A percentile compares a stretch with the other conserved stretches of the same genome.
Conservation (phyloP, 805 yeast species). For the Lipomyces sp. region DNA sequence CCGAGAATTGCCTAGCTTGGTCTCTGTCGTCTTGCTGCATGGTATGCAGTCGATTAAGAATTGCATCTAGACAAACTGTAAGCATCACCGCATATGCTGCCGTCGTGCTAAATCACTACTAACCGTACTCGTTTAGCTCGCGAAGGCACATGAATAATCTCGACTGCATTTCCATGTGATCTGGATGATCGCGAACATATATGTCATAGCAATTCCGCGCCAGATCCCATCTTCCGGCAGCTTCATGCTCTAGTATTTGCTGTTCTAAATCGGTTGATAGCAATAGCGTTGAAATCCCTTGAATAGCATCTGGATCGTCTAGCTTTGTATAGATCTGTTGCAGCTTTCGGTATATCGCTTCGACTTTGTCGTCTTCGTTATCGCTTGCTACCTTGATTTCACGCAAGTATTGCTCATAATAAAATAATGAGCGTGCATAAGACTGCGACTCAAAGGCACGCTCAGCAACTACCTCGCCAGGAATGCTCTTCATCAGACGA, state of each 20-base stretch:
- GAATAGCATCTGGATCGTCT: slow-evolving; percentile 87
- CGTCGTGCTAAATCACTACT: slow-evolving; percentile 37
- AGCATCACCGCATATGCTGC: neutral
- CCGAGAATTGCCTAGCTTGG: slow-evolving; percentile 60
- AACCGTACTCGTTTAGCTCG: slow-evolving; percentile 76
- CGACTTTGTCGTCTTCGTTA: slow-evolving; percentile 36
- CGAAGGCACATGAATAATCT: slow-evolving; percentile 71
- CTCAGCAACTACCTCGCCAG: slow-evolving; percentile 63
- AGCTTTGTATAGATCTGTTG: slow-evolving; percentile 83
- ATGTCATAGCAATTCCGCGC: slow-evolving; percentile 85
- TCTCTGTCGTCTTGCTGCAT: slow-evolving; percentile 39
- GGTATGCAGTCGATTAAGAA: slow-evolving; percentile 56
- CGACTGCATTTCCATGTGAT: slow-evolving; percentile 48
- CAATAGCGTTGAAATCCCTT: slow-evolving; percentile 78
- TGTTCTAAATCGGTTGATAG: slow-evolving; percentile 70
- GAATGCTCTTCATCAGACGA: slow-evolving; percentile 14
- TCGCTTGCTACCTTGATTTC: slow-evolving; percentile 43
- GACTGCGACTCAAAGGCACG: slow-evolving; percentile 83
- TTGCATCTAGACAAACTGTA: slow-evolving; percentile 36
- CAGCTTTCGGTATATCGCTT: slow-evolving; percentile 46
- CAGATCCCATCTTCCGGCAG: slow-evolving; percentile 81
- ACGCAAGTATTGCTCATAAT: slow-evolving; percentile 76
- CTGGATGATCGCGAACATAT: slow-evolving; percentile 43
- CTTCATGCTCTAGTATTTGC: slow-evolving; percentile 78
- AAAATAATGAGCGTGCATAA: slow-evolving; percentile 83